Evolutionary conservation across 371 early-diverging fungal genomes (phyloP).

Genomic region (Mortierella sp.): DNA sequence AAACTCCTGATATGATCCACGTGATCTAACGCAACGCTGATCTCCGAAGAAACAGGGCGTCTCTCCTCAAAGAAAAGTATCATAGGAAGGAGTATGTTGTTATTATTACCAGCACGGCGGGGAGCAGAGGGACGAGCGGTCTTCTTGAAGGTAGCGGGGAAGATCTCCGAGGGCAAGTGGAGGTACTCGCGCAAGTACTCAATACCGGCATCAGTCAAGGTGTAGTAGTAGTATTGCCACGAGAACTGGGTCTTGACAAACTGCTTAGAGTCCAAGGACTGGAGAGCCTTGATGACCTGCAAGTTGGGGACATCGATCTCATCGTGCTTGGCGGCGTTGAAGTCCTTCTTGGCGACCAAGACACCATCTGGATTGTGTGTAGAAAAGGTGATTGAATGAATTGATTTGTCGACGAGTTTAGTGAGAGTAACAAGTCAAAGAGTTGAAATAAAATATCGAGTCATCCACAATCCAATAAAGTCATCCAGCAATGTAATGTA

Average conservation of each 20-base stretch:
- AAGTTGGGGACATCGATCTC: constrained; percentile 98
- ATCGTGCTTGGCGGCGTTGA: constrained; percentile 93
- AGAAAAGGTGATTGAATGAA: constrained; percentile 7
- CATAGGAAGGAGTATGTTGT: background rate
- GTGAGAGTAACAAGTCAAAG: background rate
- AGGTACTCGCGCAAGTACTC: constrained; percentile 97
- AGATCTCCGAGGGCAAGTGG: constrained; percentile 96
- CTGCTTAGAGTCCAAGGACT: constrained; percentile 96
- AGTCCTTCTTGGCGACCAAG: constrained; percentile 98
- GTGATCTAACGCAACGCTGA: background rate
- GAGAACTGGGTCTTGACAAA: constrained; percentile 97
- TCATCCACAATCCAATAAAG: constrained; percentile 9
- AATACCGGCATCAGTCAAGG: constrained; percentile 97
- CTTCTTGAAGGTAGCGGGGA: constrained; percentile 98
- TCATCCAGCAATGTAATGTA: constrained; percentile 4
- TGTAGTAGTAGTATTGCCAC: constrained; percentile 99
- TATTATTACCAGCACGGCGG: constrained; percentile 70
- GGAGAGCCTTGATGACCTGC: constrained; percentile 98
- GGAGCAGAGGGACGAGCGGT: constrained; percentile 68
- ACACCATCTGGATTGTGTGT: constrained; percentile 85
- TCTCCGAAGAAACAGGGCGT: background rate
- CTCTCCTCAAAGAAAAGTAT: background rate
- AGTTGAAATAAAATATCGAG: background rate
- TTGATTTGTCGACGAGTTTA: background rate
- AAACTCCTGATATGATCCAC: background rate